Percentiles rank a stretch among this genome's conserved stretches.
phyloP scores from a whole-genome alignment of 1,284 basidiomycete species.

The Sphaerobolus stellatus region DNA sequence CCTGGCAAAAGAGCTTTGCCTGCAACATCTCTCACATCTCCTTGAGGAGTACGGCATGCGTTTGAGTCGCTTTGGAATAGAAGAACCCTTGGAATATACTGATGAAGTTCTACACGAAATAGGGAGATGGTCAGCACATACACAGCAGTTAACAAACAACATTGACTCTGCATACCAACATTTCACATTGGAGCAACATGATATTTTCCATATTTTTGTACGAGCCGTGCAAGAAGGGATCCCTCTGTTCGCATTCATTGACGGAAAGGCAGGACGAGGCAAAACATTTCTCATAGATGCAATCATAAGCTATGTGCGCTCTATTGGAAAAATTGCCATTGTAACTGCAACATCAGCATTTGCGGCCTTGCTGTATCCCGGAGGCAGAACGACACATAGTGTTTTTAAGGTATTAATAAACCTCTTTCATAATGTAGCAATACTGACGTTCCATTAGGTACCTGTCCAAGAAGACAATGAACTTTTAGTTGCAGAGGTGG shows the following conservation, averaged over 20 bases:
- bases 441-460: conserved; percentile 21
- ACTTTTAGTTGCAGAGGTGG: no score
- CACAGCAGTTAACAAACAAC: conserved; percentile 18
- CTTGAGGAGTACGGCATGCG: conserved; percentile 21
- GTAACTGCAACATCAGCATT: conserved; percentile 39
- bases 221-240: conserved; percentile 21
- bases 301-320: conserved; percentile 32
- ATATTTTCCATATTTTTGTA: conserved; percentile 28
- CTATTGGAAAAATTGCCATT: conserved; percentile 30
- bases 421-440: neutral
- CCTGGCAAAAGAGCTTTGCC: conserved; percentile 6
- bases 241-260: conserved; percentile 32
- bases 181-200: conserved; percentile 30
- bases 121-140: conserved; percentile 25
- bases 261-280: no score
- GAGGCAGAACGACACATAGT: conserved; percentile 39
- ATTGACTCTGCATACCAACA: conserved; percentile 19
- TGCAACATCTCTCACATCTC: conserved; percentile 11
- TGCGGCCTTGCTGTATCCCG: conserved; percentile 39
- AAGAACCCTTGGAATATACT: conserved; percentile 23
- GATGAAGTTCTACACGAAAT: conserved; percentile 31
- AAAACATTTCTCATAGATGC: conserved; percentile 40
- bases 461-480: conserved; percentile 37
- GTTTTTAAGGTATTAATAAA: conserved; percentile 31
- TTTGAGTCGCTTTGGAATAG: conserved; percentile 27